A percentile compares a stretch with the other conserved stretches of the same genome.
phyloP scores from a whole-genome alignment of 371 early-diverging fungal genomes.

The Syncephalastrum contaminatum region DNA sequence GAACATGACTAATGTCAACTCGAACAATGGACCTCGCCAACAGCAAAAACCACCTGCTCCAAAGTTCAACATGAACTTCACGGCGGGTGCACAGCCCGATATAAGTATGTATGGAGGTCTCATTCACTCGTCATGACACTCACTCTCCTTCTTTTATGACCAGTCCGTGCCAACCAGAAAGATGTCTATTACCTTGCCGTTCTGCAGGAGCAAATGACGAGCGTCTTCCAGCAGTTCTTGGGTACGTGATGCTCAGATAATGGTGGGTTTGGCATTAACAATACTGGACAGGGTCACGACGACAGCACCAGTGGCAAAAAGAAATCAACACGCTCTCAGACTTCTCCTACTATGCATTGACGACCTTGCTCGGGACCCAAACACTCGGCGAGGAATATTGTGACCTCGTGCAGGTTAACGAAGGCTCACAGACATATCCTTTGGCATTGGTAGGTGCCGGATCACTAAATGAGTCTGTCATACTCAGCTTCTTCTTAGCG shows the following conservation, averaged over 20 bases:
- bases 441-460: conserved; percentile 52
- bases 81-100: conserved; percentile 79
- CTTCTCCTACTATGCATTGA: conserved; percentile 70
- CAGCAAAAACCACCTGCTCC: conserved; percentile 14
- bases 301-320: conserved; percentile 65
- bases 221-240: conserved; percentile 62
- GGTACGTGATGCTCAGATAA: conserved; percentile 34
- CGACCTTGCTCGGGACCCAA: conserved; percentile 70
- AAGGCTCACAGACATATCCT: conserved; percentile 47
- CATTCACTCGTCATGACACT: not conserved
- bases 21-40: not conserved
- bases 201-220: conserved; percentile 62
- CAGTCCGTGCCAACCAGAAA: conserved; percentile 86
- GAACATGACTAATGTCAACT: too few species aligned
- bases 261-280: not conserved
- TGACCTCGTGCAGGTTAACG: conserved; percentile 73
- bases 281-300: conserved; percentile 59
- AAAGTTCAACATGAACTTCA: conserved; percentile 47
- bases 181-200: conserved; percentile 76
- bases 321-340: conserved; percentile 64
- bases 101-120: conserved; percentile 51
- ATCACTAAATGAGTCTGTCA: too few species aligned
- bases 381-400: conserved; percentile 95
- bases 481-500: conserved; percentile 49
- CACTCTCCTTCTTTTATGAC: conserved; percentile 2